Conservation (phyloP, 2,329 filamentous ascomycete genomes). For the Aspergillus sp. region DNA sequence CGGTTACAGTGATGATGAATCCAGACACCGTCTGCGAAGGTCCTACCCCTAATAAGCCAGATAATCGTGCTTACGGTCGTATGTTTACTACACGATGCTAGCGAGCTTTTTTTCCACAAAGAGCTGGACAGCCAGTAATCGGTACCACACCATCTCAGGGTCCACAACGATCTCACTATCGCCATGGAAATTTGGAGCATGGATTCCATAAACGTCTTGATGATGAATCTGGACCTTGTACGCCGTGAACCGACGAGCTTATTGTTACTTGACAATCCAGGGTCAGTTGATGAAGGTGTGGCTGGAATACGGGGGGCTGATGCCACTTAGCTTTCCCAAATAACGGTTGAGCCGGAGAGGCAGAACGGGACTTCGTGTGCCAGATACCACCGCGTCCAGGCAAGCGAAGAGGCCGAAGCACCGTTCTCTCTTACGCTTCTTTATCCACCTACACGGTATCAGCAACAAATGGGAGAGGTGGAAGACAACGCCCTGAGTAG, state of each 20-base stretch:
- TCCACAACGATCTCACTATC: neutral
- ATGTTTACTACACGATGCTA: neutral
- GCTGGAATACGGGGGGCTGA: neutral
- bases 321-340: neutral
- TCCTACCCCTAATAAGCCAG: neutral
- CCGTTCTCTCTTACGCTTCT: constrained; percentile 16
- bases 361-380: constrained; percentile 2
- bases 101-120: neutral
- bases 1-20: neutral
- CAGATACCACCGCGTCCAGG: neutral
- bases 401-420: constrained; percentile 4
- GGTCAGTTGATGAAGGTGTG: constrained; percentile 3
- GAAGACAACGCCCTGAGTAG: neutral
- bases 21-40: neutral
- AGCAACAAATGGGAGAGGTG: constrained; percentile 15
- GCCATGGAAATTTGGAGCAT: neutral
- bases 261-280: neutral
- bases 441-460: constrained; percentile 15
- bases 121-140: neutral
- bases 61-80: neutral
- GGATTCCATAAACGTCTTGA: neutral
- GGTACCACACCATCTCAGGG: neutral
- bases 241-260: neutral
- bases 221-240: neutral
- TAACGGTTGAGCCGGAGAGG: neutral